phyloP scores from a whole-genome alignment of 805 yeast genomes.

The Wickerhamiella hasegawae region DNA sequence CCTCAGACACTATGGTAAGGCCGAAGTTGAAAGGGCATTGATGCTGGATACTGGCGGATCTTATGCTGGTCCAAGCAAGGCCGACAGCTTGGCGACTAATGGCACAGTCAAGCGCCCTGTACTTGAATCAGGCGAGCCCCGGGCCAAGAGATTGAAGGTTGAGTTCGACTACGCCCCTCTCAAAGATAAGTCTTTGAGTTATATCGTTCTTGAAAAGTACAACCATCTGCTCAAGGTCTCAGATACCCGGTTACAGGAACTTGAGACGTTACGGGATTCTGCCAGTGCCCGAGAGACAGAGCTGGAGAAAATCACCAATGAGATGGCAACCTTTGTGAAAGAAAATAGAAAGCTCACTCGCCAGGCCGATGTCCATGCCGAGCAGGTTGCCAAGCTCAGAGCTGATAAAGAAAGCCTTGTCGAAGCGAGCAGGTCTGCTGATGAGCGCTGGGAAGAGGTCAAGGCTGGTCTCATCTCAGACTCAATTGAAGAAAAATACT shows the following conservation, averaged over 20 bases:
- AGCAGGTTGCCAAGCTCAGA: not conserved
- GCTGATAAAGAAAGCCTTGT: not conserved
- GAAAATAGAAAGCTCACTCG: slow-evolving; percentile 1
- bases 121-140: too few relatives aligned
- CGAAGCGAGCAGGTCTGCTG: slow-evolving; percentile 3
- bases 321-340: slow-evolving; percentile 10
- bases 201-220: slow-evolving; percentile 1
- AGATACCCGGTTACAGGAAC: not conserved
- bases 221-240: not conserved
- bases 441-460: slow-evolving; percentile 15
- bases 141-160: too few relatives aligned
- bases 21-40: slow-evolving; percentile 67
- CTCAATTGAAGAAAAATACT: not conserved
- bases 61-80: slow-evolving; percentile 11
- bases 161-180: too few relatives aligned
- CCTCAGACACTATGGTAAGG: slow-evolving; percentile 45
- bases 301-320: slow-evolving; percentile 13
- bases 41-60: slow-evolving; percentile 33
- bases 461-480: slow-evolving; percentile 15
- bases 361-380: slow-evolving; percentile 1
- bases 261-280: not conserved
- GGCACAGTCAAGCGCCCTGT: too few relatives aligned
- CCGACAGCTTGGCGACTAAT: too few relatives aligned
- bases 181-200: slow-evolving; percentile 8
- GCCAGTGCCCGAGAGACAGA: slow-evolving; percentile 15